These are phyloP conservation scores for Pseudopyricularia javanii DNA, from an alignment of 2,329 filamentous ascomycete genomes.

Conservation along the genomic window DNA sequence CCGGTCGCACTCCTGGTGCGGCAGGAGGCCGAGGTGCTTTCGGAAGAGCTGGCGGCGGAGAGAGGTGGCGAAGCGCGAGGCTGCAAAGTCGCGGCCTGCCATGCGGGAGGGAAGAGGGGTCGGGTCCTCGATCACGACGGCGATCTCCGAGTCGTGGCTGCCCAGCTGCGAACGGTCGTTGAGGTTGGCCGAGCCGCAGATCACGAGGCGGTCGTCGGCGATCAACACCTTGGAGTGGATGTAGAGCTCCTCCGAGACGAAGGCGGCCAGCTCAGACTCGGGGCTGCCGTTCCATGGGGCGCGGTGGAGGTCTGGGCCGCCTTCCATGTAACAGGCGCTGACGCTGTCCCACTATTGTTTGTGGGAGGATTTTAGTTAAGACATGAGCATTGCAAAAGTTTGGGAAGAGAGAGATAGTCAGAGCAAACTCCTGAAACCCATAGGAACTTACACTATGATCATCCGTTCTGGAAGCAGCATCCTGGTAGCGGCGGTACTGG, in stretches of 20 bases:
- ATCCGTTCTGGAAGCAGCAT: slow-evolving; percentile 44
- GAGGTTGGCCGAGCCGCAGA: slow-evolving; percentile 81
- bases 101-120: slow-evolving; percentile 60
- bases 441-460: slow-evolving; percentile 14
- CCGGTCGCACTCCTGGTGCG: slow-evolving; percentile 56
- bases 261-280: slow-evolving; percentile 71
- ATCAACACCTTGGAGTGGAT: slow-evolving; percentile 88
- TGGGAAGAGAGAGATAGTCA: too few relatives aligned
- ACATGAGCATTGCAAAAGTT: too few relatives aligned
- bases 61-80: slow-evolving; percentile 64
- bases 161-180: slow-evolving; percentile 86
- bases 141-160: slow-evolving; percentile 81
- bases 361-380: too few relatives aligned
- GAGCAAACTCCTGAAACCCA: too few relatives aligned
- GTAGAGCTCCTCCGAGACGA: slow-evolving; percentile 93
- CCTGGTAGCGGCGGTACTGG: slow-evolving; percentile 60
- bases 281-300: slow-evolving; percentile 60
- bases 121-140: slow-evolving; percentile 80
- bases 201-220: slow-evolving; percentile 71
- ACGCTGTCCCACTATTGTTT: slow-evolving; percentile 55
- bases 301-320: slow-evolving; percentile 53
- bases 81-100: slow-evolving; percentile 64
- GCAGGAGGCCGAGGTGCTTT: slow-evolving; percentile 79
- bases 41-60: slow-evolving; percentile 79
- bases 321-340: slow-evolving; percentile 71